These are phyloP conservation scores for Pichia occidentalis DNA, from an alignment of 805 yeast genomes.

Conservation along the genomic window DNA sequence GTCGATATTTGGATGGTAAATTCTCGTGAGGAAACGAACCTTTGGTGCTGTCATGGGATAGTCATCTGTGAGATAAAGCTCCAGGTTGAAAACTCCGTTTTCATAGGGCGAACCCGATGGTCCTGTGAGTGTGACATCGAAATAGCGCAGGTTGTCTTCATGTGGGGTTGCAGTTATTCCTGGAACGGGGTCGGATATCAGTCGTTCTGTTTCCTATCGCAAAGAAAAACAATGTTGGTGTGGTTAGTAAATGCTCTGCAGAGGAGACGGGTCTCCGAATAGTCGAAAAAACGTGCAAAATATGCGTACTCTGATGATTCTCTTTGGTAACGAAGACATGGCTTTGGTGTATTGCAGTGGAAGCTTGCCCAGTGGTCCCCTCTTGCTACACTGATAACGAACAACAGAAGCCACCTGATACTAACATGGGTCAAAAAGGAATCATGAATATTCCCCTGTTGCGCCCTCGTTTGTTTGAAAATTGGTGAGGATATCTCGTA, in stretches of 20 bases:
- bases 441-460: too few species aligned
- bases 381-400: too few species aligned
- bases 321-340: conserved; percentile 67
- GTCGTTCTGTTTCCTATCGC: conserved; percentile 79
- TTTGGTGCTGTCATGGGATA: conserved; percentile 98
- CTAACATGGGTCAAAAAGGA: too few species aligned
- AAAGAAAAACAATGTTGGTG: not conserved
- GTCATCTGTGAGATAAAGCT: conserved; percentile 88
- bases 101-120: conserved; percentile 91
- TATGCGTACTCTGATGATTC: conserved; percentile 72
- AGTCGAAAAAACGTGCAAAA: too few species aligned
- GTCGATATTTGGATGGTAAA: conserved; percentile 96
- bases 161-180: conserved; percentile 92
- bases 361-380: too few species aligned
- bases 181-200: conserved; percentile 91
- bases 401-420: too few species aligned
- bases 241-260: too few species aligned
- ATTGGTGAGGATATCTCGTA: too few species aligned
- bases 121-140: conserved; percentile 87
- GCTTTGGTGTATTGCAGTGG: not conserved
- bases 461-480: too few species aligned
- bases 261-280: too few species aligned
- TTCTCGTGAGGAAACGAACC: conserved; percentile 86
- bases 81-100: conserved; percentile 69
- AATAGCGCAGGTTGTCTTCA: conserved; percentile 89